Base-by-base conservation (phyloP, 2,329 filamentous ascomycete genomes). In the Calonectria henricotiae region DNA sequence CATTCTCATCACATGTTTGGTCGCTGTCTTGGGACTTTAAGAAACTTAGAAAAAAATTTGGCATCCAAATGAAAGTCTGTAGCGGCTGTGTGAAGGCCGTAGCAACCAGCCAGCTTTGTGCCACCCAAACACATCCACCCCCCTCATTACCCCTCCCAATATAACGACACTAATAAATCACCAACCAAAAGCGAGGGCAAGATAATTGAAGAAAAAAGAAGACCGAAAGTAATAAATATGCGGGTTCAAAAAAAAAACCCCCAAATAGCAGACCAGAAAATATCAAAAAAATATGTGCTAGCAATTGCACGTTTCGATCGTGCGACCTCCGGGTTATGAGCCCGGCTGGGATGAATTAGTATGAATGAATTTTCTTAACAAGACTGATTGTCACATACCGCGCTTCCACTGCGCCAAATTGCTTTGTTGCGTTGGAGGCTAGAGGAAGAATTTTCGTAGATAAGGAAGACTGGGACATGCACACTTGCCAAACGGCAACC, bases 221-320 rank as follows among this genome's bases (percentile, higher is more conserved):
- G 11, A 9, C 15, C 15, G 32, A 37, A 13, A 17, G 27, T 4
- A 30, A 7, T 30, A 30, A 8, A 35, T 3, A 51, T 17, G 4
- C 1, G 8, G 8, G 13, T 13, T 3, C 20, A 11, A 65, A 30
- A 13, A 37, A 17, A 44, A 23, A 12, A n/a, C 20, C 20, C 20
- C 20, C 4, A 43, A 43, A n/a, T 17, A 20, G 4, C 7, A 2
- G 20, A 37, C n/a, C 35, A 37, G 3, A 20, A 60, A 39, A 27
- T 1, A 3, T 4, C 13, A 37, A 61, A 66, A 66, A 66, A 43
- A 20, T 41, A 32, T 46, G 32, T 41, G 64, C 39, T 66, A 66
- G 64, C 64, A 66, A 66, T 66, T 66, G 64, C 64, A 66, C 64
- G 64, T 66, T 66, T 66, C 64, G 64, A 66, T 66, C 64, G 64